Conservation (phyloP, 371 early-diverging fungal genomes). For the Mucor irregularis region DNA sequence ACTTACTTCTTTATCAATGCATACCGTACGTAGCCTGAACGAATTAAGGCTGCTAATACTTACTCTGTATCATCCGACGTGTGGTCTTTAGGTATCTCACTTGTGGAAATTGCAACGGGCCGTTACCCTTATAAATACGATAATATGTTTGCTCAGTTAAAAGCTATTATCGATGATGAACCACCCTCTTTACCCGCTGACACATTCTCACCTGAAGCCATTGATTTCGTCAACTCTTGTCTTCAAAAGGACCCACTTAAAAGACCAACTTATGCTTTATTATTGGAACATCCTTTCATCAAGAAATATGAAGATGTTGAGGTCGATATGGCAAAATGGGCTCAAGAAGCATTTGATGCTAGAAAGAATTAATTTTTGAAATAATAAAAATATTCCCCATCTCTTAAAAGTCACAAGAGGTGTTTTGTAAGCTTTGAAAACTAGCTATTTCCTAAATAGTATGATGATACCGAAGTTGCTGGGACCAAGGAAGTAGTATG, state of each 20-base stretch:
- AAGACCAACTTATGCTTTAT: conserved; percentile 72
- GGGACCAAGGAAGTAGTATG: too few relatives aligned
- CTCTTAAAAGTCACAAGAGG: too few relatives aligned
- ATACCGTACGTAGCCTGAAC: conserved; percentile 67
- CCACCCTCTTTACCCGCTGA: conserved; percentile 71
- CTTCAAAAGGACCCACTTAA: conserved; percentile 72
- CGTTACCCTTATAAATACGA: conserved; percentile 76
- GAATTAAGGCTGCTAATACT: conserved; percentile 63
- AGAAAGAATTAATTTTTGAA: conserved; percentile 2
- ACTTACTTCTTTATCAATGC: too few relatives aligned
- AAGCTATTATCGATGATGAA: conserved; percentile 82
- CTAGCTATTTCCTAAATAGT: too few relatives aligned
- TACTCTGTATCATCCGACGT: conserved; percentile 84
- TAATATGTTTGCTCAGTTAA: conserved; percentile 84
- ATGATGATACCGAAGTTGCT: too few relatives aligned
- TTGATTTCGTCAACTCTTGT: conserved; percentile 80
- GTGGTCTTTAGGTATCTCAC: conserved; percentile 92
- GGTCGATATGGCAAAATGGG: conserved; percentile 89
- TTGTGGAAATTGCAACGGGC: conserved; percentile 90
- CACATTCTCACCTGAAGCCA: conserved; percentile 67
- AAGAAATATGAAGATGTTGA: conserved; percentile 53
- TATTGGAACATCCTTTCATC: conserved; percentile 80
- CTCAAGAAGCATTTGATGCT: conserved; percentile 32
- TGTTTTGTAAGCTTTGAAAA: too few relatives aligned
- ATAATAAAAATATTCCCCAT: background rate